phyloP scores from a whole-genome alignment of 202 grass and related monocot genomes.

The Panicum hallii region DNA sequence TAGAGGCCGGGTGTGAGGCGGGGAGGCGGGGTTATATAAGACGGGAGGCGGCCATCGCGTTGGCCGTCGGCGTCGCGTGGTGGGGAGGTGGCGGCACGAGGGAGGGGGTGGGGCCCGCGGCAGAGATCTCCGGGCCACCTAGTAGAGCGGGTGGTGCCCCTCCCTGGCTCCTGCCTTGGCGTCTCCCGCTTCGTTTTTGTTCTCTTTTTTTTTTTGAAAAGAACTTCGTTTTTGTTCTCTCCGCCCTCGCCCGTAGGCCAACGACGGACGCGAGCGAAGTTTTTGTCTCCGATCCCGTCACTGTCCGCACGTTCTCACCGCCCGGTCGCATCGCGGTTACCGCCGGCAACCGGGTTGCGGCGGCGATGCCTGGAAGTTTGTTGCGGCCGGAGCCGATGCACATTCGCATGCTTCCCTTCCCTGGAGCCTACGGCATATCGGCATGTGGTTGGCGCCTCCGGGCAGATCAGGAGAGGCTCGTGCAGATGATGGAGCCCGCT shows the following conservation, averaged over 20 bases:
- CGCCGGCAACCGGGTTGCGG: not conserved
- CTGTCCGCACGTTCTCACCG: not conserved
- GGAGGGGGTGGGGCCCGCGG: slow-evolving; percentile 1
- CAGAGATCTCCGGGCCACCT: slow-evolving; percentile 35
- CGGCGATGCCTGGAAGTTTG: not conserved
- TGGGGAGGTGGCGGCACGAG: slow-evolving; percentile 19
- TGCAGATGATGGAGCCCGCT: not conserved
- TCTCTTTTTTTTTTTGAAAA: not conserved
- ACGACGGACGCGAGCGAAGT: not conserved
- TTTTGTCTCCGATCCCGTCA: not conserved
- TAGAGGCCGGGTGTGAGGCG: not conserved
- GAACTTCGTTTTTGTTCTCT: not conserved
- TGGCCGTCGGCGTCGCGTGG: slow-evolving; percentile 17
- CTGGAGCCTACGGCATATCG: not conserved
- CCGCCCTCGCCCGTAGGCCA: not conserved
- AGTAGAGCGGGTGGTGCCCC: no score
- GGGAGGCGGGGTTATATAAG: slow-evolving; percentile 45
- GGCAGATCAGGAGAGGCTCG: slow-evolving; percentile 10
- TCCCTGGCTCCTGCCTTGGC: no score
- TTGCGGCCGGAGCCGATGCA: not conserved
- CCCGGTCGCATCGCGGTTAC: not conserved
- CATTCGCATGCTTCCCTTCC: not conserved
- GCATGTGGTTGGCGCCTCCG: slow-evolving; percentile 26
- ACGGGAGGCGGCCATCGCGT: slow-evolving; percentile 3
- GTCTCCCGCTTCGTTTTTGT: not conserved